Evolutionary conservation across 805 yeast genomes (phyloP).

Genomic region (Teunomyces tritomae): DNA sequence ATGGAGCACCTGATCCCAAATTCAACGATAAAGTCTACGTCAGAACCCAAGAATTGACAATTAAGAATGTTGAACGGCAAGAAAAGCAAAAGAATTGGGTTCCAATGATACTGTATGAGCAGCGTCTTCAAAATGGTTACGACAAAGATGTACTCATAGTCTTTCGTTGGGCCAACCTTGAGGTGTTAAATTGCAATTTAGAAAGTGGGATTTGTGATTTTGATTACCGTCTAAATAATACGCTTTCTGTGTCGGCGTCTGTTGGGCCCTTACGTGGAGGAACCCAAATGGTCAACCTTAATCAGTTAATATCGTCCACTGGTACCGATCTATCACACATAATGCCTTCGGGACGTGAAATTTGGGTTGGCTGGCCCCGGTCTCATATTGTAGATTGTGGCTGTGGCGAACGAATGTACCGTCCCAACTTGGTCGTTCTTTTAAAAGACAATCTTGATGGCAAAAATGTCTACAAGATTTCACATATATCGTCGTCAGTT

Average conservation of each 20-base stretch:
- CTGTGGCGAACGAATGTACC: slow-evolving; percentile 36
- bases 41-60: slow-evolving; percentile 19
- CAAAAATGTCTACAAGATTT: slow-evolving; percentile 20
- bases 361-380: slow-evolving; percentile 41
- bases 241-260: not conserved
- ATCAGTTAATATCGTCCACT: slow-evolving; percentile 9
- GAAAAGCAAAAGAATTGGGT: slow-evolving; percentile 39
- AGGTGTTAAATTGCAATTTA: slow-evolving; percentile 25
- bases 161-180: slow-evolving; percentile 32
- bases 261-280: slow-evolving; percentile 40
- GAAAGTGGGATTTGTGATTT: slow-evolving; percentile 10
- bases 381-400: slow-evolving; percentile 39
- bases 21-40: slow-evolving; percentile 16
- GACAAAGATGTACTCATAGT: slow-evolving; percentile 30
- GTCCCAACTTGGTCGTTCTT: slow-evolving; percentile 38
- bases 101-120: slow-evolving; percentile 29
- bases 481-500: slow-evolving; percentile 29
- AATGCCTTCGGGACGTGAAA: slow-evolving; percentile 24
- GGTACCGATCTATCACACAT: slow-evolving; percentile 13
- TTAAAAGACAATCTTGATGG: not conserved
- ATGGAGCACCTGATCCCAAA: slow-evolving; percentile 14
- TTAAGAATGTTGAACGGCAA: slow-evolving; percentile 7
- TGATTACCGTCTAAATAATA: slow-evolving; percentile 12
- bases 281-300: slow-evolving; percentile 28
- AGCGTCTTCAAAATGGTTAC: slow-evolving; percentile 18